These are phyloP conservation scores for Fusarium keratoplasticum DNA, from an alignment of 2,329 filamentous ascomycete species.

Conservation along the genomic window DNA sequence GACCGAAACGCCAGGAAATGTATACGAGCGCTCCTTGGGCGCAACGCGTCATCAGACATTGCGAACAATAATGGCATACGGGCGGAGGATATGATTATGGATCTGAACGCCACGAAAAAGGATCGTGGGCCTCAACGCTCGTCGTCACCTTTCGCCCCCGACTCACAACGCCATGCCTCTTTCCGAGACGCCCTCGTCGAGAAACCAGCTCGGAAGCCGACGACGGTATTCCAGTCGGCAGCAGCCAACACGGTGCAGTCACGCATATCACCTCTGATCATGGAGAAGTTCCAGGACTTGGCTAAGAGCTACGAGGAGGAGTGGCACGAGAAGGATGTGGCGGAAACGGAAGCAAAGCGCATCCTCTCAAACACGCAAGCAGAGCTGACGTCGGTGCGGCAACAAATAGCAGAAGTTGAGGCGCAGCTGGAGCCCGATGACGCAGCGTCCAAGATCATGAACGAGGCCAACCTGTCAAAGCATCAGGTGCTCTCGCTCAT, in stretches of 20 bases:
- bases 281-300: slow-evolving; percentile 79
- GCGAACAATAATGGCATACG: slow-evolving; percentile 84
- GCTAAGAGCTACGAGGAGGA: slow-evolving; percentile 80
- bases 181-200: slow-evolving; percentile 64
- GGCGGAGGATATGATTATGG: slow-evolving; percentile 85
- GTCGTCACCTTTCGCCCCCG: slow-evolving; percentile 76
- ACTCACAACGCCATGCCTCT: slow-evolving; percentile 67
- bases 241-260: slow-evolving; percentile 77
- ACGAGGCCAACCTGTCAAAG: slow-evolving; percentile 63
- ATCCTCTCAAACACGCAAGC: slow-evolving; percentile 75
- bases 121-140: slow-evolving; percentile 78
- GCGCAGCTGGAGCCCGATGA: slow-evolving; percentile 67
- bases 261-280: slow-evolving; percentile 75
- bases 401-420: slow-evolving; percentile 70
- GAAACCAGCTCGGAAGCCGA: slow-evolving; percentile 54
- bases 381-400: slow-evolving; percentile 71
- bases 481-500: slow-evolving; percentile 62
- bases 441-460: slow-evolving; percentile 60
- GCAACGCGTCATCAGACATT: slow-evolving; percentile 86
- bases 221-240: slow-evolving; percentile 65
- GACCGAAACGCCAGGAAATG: slow-evolving; percentile 90
- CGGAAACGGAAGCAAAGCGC: slow-evolving; percentile 74
- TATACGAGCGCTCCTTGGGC: slow-evolving; percentile 80
- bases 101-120: slow-evolving; percentile 76
- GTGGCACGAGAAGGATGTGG: slow-evolving; percentile 77